Evolutionary conservation across 345 rosid species (phyloP).

Genomic region (Raphanus raphanistrum): DNA sequence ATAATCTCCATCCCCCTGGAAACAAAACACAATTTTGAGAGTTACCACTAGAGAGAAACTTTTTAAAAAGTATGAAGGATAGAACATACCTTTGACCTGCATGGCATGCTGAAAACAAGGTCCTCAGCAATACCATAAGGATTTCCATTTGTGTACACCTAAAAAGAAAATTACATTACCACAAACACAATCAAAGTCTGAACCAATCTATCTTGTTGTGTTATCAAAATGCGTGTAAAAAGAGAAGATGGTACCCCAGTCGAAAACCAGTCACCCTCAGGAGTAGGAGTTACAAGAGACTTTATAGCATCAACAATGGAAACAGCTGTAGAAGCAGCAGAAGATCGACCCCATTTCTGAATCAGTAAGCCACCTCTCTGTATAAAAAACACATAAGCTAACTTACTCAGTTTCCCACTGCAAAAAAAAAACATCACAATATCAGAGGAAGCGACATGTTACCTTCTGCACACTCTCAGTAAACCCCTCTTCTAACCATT

Average conservation of each 20-base stretch:
- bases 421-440: background rate
- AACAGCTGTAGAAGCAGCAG: slow-evolving; percentile 96
- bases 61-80: background rate
- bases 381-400: slow-evolving; percentile 22
- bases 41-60: background rate
- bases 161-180: background rate
- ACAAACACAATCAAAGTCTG: slow-evolving; percentile 8
- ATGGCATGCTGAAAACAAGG: slow-evolving; percentile 95
- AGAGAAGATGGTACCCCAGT: slow-evolving; percentile 64
- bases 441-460: background rate
- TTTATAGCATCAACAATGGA: slow-evolving; percentile 91
- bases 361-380: slow-evolving; percentile 95
- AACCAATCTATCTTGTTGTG: slow-evolving; percentile 17
- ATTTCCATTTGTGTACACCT: slow-evolving; percentile 90
- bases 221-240: background rate
- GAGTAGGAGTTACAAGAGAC: slow-evolving; percentile 87
- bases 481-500: slow-evolving; percentile 95
- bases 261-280: slow-evolving; percentile 97
- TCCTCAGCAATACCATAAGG: slow-evolving; percentile 86
- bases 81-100: slow-evolving; percentile 77
- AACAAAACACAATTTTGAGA: background rate
- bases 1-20: slow-evolving; percentile 95
- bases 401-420: slow-evolving; percentile 9
- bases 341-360: slow-evolving; percentile 99
- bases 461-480: slow-evolving; percentile 94